phyloP scores from a whole-genome alignment of 148 eudicot species.

The Heliamphora exappendiculata region DNA sequence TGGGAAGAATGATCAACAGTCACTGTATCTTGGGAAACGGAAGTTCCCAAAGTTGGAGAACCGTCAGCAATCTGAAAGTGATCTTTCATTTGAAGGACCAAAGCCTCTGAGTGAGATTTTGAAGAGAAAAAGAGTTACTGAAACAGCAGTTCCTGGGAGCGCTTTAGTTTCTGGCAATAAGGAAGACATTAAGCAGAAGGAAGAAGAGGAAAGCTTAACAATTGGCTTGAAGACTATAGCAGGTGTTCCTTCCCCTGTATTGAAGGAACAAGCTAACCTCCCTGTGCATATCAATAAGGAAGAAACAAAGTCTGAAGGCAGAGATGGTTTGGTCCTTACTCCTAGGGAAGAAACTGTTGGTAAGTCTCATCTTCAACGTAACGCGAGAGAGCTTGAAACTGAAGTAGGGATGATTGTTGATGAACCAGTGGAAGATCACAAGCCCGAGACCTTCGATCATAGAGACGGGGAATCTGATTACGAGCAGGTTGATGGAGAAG shows the following conservation, averaged over 20 bases:
- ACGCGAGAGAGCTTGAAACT: conserved; percentile 18
- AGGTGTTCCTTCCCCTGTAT: neutral
- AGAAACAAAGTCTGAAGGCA: conserved; percentile 17
- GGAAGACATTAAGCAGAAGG: conserved; percentile 6
- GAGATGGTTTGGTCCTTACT: conserved; percentile 25
- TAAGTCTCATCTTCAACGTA: conserved; percentile 16
- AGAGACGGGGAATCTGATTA: conserved; percentile 56
- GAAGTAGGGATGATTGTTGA: conserved; percentile 36
- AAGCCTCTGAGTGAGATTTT: conserved; percentile 87
- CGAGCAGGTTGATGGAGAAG: conserved; percentile 62
- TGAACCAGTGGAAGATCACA: conserved; percentile 28
- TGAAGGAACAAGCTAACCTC: conserved; percentile 12
- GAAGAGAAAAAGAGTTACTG: conserved; percentile 61
- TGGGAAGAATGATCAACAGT: conserved; percentile 28
- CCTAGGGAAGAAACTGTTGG: conserved; percentile 25
- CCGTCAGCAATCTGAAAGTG: conserved; percentile 33
- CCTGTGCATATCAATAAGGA: conserved; percentile 8
- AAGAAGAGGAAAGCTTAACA: neutral
- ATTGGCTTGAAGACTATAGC: neutral
- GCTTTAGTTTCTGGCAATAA: neutral
- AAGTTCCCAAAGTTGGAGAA: conserved; percentile 32
- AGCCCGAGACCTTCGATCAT: conserved; percentile 42
- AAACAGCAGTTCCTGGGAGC: conserved; percentile 11
- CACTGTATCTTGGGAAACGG: conserved; percentile 47
- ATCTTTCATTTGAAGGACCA: conserved; percentile 73